These are phyloP conservation scores for Vachellia collinsii DNA, from an alignment of 306 rosid species.

Conservation along the genomic window DNA sequence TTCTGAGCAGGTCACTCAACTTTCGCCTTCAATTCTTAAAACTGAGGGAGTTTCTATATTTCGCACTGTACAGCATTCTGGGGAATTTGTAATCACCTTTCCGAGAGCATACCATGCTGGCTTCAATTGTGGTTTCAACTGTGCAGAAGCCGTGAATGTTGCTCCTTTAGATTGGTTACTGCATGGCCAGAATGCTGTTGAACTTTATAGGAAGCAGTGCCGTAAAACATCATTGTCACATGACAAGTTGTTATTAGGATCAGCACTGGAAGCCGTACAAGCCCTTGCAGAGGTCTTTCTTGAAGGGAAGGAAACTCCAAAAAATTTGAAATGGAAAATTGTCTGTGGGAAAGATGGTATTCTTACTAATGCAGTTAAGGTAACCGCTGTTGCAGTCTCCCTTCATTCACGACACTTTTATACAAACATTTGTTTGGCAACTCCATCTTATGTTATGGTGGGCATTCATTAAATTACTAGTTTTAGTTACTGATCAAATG, in stretches of 20 bases:
- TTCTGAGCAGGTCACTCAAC: constrained; percentile 68
- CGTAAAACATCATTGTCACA: constrained; percentile 95
- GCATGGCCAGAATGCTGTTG: constrained; percentile 95
- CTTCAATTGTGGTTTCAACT: constrained; percentile 96
- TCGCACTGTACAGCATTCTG: constrained; percentile 59
- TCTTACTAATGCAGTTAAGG: constrained; percentile 79
- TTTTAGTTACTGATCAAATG: constrained; percentile 25
- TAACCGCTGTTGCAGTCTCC: constrained; percentile 37
- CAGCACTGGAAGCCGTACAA: constrained; percentile 71
- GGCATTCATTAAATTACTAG: not conserved
- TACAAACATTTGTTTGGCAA: constrained; percentile 16
- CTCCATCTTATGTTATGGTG: constrained; percentile 1
- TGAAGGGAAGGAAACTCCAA: constrained; percentile 53
- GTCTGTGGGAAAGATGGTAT: constrained; percentile 83
- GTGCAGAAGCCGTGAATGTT: constrained; percentile 98
- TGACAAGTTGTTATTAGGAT: constrained; percentile 83
- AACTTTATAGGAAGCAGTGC: constrained; percentile 79
- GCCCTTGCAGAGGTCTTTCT: constrained; percentile 55
- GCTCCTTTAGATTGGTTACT: constrained; percentile 97
- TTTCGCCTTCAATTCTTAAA: constrained; percentile 77
- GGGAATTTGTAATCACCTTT: constrained; percentile 93
- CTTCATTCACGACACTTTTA: constrained; percentile 8
- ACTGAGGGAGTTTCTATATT: constrained; percentile 69
- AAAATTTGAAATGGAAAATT: constrained; percentile 58
- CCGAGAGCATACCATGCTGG: constrained; percentile 98